Evolutionary conservation across 352 stramenopile species (phyloP), one percentile per base, ranked within the genome.

Genomic region (Phytophthora tubulina): DNA sequence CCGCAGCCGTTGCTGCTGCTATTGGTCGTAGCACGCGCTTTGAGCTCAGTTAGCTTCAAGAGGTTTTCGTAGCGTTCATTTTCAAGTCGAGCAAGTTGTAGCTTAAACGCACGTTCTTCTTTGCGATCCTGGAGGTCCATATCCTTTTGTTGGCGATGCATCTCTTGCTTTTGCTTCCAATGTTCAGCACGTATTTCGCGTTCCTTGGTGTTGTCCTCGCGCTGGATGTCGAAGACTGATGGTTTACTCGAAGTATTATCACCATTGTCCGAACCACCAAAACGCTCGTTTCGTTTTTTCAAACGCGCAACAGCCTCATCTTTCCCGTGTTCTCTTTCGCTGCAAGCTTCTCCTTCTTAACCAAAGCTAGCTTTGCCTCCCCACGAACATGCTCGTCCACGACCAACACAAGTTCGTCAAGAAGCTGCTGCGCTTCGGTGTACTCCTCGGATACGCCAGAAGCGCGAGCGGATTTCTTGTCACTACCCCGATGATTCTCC

Each of bases 61-160:
- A 49, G 14, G 7, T 49, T 52, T 17, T 63, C 41, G 42, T 41
- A 63, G n/a, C 55, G 55, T 30, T 63, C 55, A 8, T 63, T 52
- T 63, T 63, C 55, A 10, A 63, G 17, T 53, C 13, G 38, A 52
- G 41, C 54, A 52, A 62, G 54, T 30, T 11, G 41, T 53, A 62
- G 11, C 17, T 63, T 63, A 39, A 53, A 53, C 31, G 45, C 42
- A 3, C 55, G 55, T 35, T 63, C 55, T 17, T 63, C 55, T 63
- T 63, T 63, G 30, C 55, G 54, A 4, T 51, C 55, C 7, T 45
- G 31, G 21, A 44, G 30, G 27, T 51, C 53, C 17, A 49, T 41
- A 6, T 61, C 53, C 46, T 61, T 61, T 11, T 51, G 2, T 2
- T n/a, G 38, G n/a, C 8, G 38, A 32, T 46, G 30, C 42, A 63